Evolutionary conservation across 371 early-diverging fungal genomes (phyloP).

Genomic region (Mucor ambiguus): DNA sequence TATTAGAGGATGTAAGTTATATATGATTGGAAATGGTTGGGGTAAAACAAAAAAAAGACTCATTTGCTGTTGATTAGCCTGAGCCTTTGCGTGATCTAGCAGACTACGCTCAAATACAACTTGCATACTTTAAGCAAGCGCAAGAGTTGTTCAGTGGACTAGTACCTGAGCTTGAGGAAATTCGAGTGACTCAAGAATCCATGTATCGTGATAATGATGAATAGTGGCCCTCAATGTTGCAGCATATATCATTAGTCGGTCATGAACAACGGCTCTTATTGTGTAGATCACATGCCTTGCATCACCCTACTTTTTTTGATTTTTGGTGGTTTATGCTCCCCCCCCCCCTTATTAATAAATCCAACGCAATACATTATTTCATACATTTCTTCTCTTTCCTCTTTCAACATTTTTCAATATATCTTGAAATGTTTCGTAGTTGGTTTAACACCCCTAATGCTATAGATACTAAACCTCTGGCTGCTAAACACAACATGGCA

Average conservation of each 20-base stretch:
- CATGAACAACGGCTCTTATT: constrained; percentile 2
- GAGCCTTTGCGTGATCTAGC: constrained; percentile 84
- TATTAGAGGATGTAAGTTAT: constrained; percentile 75
- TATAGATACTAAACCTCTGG: background rate
- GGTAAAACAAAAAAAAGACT: background rate
- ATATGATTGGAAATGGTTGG: background rate
- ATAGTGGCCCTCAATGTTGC: background rate
- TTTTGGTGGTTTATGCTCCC: background rate
- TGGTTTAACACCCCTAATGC: background rate
- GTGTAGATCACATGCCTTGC: constrained; percentile 7
- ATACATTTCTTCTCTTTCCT: background rate
- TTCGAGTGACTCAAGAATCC: constrained; percentile 88
- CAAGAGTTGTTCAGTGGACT: constrained; percentile 77
- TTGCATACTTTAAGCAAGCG: constrained; percentile 83
- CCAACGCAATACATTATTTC: background rate
- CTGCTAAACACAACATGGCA: background rate
- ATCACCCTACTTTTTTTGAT: constrained; percentile 1
- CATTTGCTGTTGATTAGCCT: constrained; percentile 50
- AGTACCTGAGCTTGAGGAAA: constrained; percentile 91
- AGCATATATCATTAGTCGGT: constrained; percentile 8
- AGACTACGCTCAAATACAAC: constrained; percentile 85
- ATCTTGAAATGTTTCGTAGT: constrained; percentile 3
- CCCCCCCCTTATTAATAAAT: constrained; percentile 1
- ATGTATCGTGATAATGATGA: constrained; percentile 61
- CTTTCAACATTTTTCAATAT: background rate